These are phyloP conservation scores for Yarrowia osloensis DNA, from an alignment of 805 yeast genomes.

Conservation along the genomic window DNA sequence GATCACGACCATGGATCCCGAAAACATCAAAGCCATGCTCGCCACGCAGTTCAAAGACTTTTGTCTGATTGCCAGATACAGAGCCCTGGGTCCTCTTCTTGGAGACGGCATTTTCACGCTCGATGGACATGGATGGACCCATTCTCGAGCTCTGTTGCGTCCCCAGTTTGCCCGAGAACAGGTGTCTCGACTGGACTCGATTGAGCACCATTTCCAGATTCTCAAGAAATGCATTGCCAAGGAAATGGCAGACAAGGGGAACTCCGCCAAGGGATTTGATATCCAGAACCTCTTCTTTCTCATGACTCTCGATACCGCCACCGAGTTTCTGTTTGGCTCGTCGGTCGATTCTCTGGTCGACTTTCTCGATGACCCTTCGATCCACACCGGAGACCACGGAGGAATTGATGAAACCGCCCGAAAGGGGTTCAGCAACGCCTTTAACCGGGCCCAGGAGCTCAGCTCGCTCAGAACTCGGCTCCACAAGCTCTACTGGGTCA, in stretches of 20 bases:
- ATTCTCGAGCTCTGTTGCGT: constrained; percentile 43
- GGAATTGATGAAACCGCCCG: constrained; percentile 32
- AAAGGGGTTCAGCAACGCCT: constrained; percentile 33
- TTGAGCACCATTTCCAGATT: constrained; percentile 39
- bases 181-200: constrained; percentile 39
- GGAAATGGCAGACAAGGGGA: not conserved
- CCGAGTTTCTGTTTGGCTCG: constrained; percentile 44
- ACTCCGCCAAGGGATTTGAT: constrained; percentile 34
- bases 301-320: constrained; percentile 43
- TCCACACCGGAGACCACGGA: constrained; percentile 24
- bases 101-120: constrained; percentile 45
- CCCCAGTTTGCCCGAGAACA: constrained; percentile 44
- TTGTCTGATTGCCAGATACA: constrained; percentile 38
- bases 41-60: constrained; percentile 42
- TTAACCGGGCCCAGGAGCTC: constrained; percentile 35
- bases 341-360: constrained; percentile 37
- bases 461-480: constrained; percentile 32
- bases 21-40: constrained; percentile 41
- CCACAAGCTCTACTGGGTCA: constrained; percentile 35
- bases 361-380: constrained; percentile 31
- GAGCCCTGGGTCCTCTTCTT: constrained; percentile 38
- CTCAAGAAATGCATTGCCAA: constrained; percentile 26
- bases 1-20: constrained; percentile 40
- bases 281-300: constrained; percentile 39
- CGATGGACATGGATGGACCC: constrained; percentile 45